Conservation (phyloP, 257 asterid genomes). For the Cordia subcordata region DNA sequence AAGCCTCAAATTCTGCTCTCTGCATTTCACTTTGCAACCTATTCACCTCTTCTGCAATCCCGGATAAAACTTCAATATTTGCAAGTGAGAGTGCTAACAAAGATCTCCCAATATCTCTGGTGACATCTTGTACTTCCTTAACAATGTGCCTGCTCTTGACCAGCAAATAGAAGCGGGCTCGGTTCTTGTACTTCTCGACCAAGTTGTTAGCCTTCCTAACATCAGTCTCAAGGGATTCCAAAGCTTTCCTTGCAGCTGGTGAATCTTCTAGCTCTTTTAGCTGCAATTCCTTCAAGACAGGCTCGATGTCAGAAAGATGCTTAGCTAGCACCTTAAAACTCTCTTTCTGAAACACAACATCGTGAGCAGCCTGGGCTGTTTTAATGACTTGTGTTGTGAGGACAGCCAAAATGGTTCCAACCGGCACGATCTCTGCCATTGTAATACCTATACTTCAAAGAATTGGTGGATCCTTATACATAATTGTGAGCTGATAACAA, state of each 20-base stretch:
- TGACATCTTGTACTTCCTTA: conserved; percentile 53
- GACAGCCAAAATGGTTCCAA: conserved; percentile 49
- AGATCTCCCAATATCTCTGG: conserved; percentile 48
- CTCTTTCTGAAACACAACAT: conserved; percentile 47
- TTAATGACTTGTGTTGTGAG: conserved; percentile 42
- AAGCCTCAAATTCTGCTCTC: conserved; percentile 42
- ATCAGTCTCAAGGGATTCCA: conserved; percentile 48
- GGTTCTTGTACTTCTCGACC: conserved; percentile 46
- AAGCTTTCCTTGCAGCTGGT: conserved; percentile 45
- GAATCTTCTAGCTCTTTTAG: conserved; percentile 36
- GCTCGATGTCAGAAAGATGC: conserved; percentile 48
- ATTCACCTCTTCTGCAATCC: conserved; percentile 44
- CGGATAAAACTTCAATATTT: conserved; percentile 40
- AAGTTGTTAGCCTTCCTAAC: conserved; percentile 48
- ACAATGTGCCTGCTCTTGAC: conserved; percentile 59
- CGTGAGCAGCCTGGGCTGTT: conserved; percentile 52
- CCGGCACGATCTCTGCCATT: conserved; percentile 44
- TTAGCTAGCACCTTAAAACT: conserved; percentile 39
- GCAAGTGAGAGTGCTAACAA: conserved; percentile 45
- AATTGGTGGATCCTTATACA: too few species aligned
- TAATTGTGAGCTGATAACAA: too few species aligned
- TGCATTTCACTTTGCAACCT: conserved; percentile 57
- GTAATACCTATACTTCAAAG: not conserved
- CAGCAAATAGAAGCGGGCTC: conserved; percentile 51
- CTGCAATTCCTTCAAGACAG: conserved; percentile 46